A percentile compares a stretch with the other conserved stretches of the same genome.
These are phyloP conservation scores for Aspergillus sojae DNA, from an alignment of 2,329 filamentous ascomycete genomes.

Conservation along the genomic window DNA sequence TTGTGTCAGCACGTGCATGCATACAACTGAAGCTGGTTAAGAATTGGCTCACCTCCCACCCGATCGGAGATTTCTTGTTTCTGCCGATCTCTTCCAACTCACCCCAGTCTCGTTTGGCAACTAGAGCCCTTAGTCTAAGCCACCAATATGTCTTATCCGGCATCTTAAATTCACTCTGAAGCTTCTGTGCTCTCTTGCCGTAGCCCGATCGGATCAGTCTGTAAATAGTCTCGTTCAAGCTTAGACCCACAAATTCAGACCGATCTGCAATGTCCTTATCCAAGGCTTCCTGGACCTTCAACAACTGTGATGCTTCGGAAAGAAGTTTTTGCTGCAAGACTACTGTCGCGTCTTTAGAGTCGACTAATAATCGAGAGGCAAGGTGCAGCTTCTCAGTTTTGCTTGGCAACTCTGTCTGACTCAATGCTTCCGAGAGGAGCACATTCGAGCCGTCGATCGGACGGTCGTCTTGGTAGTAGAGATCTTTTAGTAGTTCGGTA, in stretches of 20 bases:
- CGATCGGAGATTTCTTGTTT: constrained; percentile 83
- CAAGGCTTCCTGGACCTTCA: constrained; percentile 83
- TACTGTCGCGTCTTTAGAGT: constrained; percentile 73
- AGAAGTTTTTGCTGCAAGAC: constrained; percentile 72
- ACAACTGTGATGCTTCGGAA: constrained; percentile 75
- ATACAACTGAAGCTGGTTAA: constrained; percentile 12
- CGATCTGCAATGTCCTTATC: constrained; percentile 75
- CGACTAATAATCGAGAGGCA: constrained; percentile 77
- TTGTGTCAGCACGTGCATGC: constrained; percentile 31
- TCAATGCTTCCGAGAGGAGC: constrained; percentile 80
- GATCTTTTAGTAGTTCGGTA: constrained; percentile 80
- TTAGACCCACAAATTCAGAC: constrained; percentile 73
- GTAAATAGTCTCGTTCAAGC: constrained; percentile 89
- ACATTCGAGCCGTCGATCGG: constrained; percentile 85
- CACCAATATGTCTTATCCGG: constrained; percentile 90
- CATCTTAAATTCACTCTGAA: constrained; percentile 90
- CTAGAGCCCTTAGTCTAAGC: constrained; percentile 80
- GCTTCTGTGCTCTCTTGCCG: constrained; percentile 79
- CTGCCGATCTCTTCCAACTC: constrained; percentile 83
- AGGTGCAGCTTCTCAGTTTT: constrained; percentile 85
- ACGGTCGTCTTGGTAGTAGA: constrained; percentile 97
- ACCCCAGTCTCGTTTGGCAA: constrained; percentile 87
- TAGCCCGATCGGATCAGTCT: constrained; percentile 82
- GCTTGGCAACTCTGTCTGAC: constrained; percentile 69
- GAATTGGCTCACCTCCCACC: constrained; percentile 76